Evolutionary conservation across 495 filamentous ascomycete genomes (phyloP).

Genomic region (Glonium stellatum): DNA sequence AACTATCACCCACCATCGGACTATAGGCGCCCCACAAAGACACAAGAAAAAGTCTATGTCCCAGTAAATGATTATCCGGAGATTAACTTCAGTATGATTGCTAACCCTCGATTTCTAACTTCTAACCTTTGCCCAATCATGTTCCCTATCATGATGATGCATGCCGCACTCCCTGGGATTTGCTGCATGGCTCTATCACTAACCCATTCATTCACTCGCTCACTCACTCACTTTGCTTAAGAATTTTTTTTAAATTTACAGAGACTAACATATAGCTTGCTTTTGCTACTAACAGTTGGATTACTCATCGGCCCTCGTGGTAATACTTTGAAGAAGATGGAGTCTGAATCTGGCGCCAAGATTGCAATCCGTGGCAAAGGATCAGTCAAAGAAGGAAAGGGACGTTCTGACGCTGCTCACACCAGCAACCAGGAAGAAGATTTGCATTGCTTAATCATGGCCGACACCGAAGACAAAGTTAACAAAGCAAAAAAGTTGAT

Average conservation of each 20-base stretch:
- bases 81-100: constrained; percentile 99
- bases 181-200: constrained; percentile 35
- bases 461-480: constrained; percentile 96
- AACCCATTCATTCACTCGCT: constrained; percentile 45
- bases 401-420: constrained; percentile 95
- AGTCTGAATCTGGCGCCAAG: constrained; percentile 90
- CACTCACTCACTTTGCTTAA: constrained; percentile 33
- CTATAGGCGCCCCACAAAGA: constrained; percentile 97
- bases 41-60: constrained; percentile 99
- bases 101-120: constrained; percentile 38
- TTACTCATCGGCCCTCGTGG: constrained; percentile 99
- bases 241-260: constrained; percentile 33
- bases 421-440: constrained; percentile 99
- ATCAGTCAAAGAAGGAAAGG: constrained; percentile 99
- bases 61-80: constrained; percentile 99
- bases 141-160: constrained; percentile 44
- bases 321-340: constrained; percentile 99
- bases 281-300: constrained; percentile 85
- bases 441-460: constrained; percentile 97
- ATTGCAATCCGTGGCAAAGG: constrained; percentile 99
- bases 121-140: constrained; percentile 35
- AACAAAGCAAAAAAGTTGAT: constrained; percentile 96
- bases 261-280: constrained; percentile 86
- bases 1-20: constrained; percentile 97
- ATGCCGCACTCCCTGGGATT: constrained; percentile 20